Evolutionary conservation across 2,329 filamentous ascomycete species (phyloP).

Genomic region (Claviceps sp.): DNA sequence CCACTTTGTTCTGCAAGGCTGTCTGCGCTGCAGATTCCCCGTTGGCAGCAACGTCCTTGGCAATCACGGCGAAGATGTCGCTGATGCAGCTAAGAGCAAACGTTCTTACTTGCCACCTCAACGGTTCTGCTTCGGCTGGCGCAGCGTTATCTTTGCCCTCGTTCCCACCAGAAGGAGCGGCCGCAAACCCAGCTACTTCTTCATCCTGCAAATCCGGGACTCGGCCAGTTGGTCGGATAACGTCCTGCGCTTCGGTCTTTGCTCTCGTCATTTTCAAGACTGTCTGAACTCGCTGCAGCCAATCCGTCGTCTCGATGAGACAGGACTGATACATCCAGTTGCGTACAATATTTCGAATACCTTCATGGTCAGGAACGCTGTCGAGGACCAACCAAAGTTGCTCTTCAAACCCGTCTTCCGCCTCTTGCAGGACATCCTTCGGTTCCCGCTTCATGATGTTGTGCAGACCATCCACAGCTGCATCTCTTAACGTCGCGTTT

Average conservation of each 20-base stretch:
- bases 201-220: slow-evolving; percentile 83
- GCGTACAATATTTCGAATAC: slow-evolving; percentile 73
- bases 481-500: slow-evolving; percentile 57
- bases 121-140: slow-evolving; percentile 61
- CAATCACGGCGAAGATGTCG: slow-evolving; percentile 67
- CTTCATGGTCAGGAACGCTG: slow-evolving; percentile 57
- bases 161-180: slow-evolving; percentile 48
- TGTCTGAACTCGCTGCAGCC: slow-evolving; percentile 79
- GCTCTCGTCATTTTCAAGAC: slow-evolving; percentile 78
- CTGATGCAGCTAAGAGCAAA: slow-evolving; percentile 85
- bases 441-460: slow-evolving; percentile 92
- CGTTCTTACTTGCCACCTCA: slow-evolving; percentile 90
- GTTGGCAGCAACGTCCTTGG: slow-evolving; percentile 64
- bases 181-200: slow-evolving; percentile 89
- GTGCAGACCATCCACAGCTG: slow-evolving; percentile 77
- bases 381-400: slow-evolving; percentile 87
- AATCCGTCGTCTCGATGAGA: slow-evolving; percentile 63
- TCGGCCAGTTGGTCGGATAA: slow-evolving; percentile 28
- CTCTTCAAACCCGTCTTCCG: slow-evolving; percentile 70
- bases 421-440: slow-evolving; percentile 64
- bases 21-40: slow-evolving; percentile 66
- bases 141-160: slow-evolving; percentile 35
- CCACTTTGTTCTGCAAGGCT: slow-evolving; percentile 69
- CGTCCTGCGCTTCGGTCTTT: slow-evolving; percentile 43
- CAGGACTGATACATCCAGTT: slow-evolving; percentile 93